Base-by-base conservation (phyloP, 2,329 filamentous ascomycete species). In the Scleromitrula shiraiana region DNA sequence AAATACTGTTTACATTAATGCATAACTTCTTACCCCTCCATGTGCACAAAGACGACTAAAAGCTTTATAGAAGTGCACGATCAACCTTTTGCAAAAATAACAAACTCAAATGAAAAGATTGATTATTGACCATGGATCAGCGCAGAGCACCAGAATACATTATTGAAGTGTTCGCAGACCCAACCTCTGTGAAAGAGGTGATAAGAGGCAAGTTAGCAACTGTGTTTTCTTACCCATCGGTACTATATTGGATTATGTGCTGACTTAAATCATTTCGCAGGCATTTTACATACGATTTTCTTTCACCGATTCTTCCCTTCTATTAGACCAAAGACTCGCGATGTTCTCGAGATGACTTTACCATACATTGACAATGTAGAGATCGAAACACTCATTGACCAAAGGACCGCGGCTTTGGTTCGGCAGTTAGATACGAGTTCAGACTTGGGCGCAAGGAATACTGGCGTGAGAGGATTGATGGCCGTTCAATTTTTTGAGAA, bases 261-360 rank as follows among this genome's bases (percentile, higher is more conserved):
- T 41, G 24, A 38, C 33, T 23, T 14, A n/a, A 17, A 27, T 27
- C 9, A 41, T 37, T 41, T 20, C 17, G 30, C 61, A 95, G 91
- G 86, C 55, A 86, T 96, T 65, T 78, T 97, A 41, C 90, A 96
- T 67, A 94, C 90, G 42, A 96, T 97, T 67, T 98, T 97, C 80
- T 97, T 97, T 77, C 90, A 96, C 72, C 85, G 93, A 63, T 95
- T 91, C 78, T 96, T 97, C 74, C 88, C 88, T 49, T 83, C 88
- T 50, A 78, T 96, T 59, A 74, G 79, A 35, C 91, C 93, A 5
- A 78, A 80, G 54, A 89, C 88, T 54, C 83, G 88, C 69, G 90
- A 96, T 64, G 82, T 96, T 54, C 82, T 96, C 56, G 90, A 95
- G 68, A 77, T 95, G 53, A 90, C 88, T 27, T 79, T 97, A 23